Evolutionary conservation across 805 yeast genomes (phyloP), one percentile per base, ranked within the genome.

Genomic region (Saccharomycodes ludwigii): DNA sequence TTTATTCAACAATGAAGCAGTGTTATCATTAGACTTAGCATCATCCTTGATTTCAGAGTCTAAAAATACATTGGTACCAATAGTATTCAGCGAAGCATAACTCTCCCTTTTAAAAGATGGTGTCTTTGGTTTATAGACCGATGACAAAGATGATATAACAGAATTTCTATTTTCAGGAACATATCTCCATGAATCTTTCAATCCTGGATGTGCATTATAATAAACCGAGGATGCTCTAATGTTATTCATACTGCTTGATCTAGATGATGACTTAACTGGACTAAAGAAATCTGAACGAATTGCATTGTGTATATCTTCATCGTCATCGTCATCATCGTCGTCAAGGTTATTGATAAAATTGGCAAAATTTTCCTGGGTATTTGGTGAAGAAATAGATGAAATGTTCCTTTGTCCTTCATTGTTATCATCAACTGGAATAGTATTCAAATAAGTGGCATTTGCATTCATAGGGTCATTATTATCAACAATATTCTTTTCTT

Each of bases 11-110:
- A 62, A 35, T 21, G 31, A 23, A 17, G 56, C 53, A 2, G 66
- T 57, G 40, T 61, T 62, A 36, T 59, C 52, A 14, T 65, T 64
- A 32, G 61, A 63, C 38, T 65, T 62, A 23, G 58, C 59, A 38
- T 76, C 80, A 23, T 77, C 80, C 3, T 80, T 84, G 25, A 84
- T 62, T 46, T 84, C 68, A 3, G 20, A 18, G 21, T 34, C 16
- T 16, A 29, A 27, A 7, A 30, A 18, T 11, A 34, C 11, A 31
- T 77, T 82, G 1, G 95, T 83, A 20, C 86, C 75, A 21, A 86
- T 86, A 0, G 95, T 84, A 18, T 84, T 85, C 35, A 79, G 46
- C 0, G 95, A 81, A 23, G 68, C 69, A 34, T 72, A 63, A 7
- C 93, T 77, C 21, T 70, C 74, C 50, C 88, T 70, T 28, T 70